Conservation (phyloP, 352 stramenopile species). For the Globisporangium polare region DNA sequence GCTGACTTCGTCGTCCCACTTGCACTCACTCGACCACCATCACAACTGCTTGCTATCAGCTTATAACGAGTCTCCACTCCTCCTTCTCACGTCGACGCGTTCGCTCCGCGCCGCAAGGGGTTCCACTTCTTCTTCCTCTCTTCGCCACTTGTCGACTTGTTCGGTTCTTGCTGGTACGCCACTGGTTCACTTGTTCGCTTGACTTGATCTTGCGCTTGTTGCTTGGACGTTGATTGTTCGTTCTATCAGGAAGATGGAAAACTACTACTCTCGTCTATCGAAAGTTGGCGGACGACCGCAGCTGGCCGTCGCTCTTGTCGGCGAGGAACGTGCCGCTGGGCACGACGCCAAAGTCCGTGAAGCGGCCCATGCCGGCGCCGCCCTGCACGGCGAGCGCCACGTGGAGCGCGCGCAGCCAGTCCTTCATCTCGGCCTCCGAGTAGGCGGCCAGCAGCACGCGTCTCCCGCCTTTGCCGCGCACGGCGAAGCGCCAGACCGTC, state of each 20-base stretch:
- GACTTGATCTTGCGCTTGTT: background rate
- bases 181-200: background rate
- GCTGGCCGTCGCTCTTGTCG: conserved; percentile 39
- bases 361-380: conserved; percentile 43
- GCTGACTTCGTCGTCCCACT: background rate
- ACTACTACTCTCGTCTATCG: conserved; percentile 12
- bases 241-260: conserved; percentile 5
- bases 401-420: conserved; percentile 78
- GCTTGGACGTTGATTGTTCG: background rate
- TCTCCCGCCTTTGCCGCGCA: conserved; percentile 49
- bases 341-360: conserved; percentile 60
- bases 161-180: background rate
- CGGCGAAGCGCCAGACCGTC: conserved; percentile 81
- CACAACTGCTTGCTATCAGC: background rate
- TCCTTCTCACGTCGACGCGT: background rate
- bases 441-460: conserved; percentile 74
- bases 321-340: conserved; percentile 62
- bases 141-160: background rate
- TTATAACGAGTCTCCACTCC: background rate
- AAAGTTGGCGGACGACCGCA: conserved; percentile 53
- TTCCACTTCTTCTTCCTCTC: background rate
- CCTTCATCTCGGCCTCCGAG: conserved; percentile 80
- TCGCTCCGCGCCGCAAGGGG: background rate
- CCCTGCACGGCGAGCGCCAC: conserved; percentile 59
- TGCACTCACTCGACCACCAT: background rate